These are phyloP conservation scores for Gastrolobium bilobum DNA, from an alignment of 306 rosid species.

Conservation along the genomic window DNA sequence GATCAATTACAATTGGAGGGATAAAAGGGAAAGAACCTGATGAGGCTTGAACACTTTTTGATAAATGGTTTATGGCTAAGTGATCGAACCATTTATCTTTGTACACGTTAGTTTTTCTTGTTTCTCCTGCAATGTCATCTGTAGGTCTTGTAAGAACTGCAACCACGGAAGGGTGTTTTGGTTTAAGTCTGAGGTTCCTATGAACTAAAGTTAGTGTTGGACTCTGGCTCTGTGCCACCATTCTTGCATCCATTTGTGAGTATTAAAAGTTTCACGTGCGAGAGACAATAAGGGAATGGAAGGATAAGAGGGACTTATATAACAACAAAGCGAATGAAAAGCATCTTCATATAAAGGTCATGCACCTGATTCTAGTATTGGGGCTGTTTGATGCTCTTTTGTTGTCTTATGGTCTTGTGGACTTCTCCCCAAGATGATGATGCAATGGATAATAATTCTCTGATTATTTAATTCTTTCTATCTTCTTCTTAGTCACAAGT, in stretches of 20 bases:
- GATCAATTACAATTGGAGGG: neutral
- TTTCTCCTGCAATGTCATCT: constrained; percentile 35
- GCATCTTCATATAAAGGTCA: constrained; percentile 18
- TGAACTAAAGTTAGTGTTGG: constrained; percentile 43
- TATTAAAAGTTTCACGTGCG: neutral
- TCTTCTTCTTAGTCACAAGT: neutral
- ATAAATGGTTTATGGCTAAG: constrained; percentile 74
- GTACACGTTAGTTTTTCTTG: constrained; percentile 49
- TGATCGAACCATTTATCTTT: constrained; percentile 79
- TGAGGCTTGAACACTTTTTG: constrained; percentile 73
- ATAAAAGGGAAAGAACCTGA: constrained; percentile 60
- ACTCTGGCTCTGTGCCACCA: constrained; percentile 45
- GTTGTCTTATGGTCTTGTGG: neutral
- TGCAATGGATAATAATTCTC: neutral
- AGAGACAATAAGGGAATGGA: constrained; percentile 13
- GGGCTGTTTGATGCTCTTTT: constrained; percentile 19
- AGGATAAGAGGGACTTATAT: neutral
- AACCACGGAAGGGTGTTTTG: constrained; percentile 40
- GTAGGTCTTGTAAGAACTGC: constrained; percentile 65
- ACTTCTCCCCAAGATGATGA: neutral
- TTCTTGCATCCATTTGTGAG: constrained; percentile 65
- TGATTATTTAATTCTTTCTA: neutral
- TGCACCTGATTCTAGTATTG: neutral
- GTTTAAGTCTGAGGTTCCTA: constrained; percentile 37
- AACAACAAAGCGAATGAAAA: constrained; percentile 54